Base-by-base conservation (phyloP, 2,329 filamentous ascomycete species). In the Camptophora hylomeconis region DNA sequence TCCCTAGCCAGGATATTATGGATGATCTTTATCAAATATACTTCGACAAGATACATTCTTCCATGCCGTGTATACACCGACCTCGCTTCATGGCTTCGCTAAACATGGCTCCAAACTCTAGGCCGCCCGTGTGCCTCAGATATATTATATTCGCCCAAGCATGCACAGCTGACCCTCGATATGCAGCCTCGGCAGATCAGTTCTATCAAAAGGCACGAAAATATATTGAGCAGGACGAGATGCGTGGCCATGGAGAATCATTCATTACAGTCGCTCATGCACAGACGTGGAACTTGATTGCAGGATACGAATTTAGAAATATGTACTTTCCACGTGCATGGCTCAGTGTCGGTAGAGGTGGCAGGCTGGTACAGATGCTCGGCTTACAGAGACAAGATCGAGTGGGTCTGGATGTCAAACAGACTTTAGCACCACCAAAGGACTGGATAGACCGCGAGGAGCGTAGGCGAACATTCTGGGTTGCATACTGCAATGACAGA, bases 61-160 rank as follows among this genome's bases (percentile, higher is more conserved):
- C 82, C 1, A 47, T 81, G 32, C 84, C 89, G 10, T 80, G 95
- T 67, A 80, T 95, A 32, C 87, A 98, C 52, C 80, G 76, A 45
- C 81, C 77, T 36, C 74, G 87, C 28, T 95, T 89, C 51, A 63
- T 89, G 34, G 80, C 84, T 12, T 81, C 82, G 17, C 82, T 94
- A 75, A 83, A 87, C 47, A 65, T 94, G 54, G 72, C 82, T n/a
- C 83, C 83, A 11, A 75, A 75, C 38, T 76, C 84, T 60, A 73
- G 87, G 15, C 87, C 89, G 2, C 83, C 87, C 0, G 74, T 93
- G 17, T 83, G 80, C 40, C 59, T 98, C 27, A 75, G 89, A 43
- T 98, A 98, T 56, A 83, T 81, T 31, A 92, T 95, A 65, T 95
- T 87, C 87, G 81, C 78, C n/a, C 60, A 84, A 46, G 84, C 87